Evolutionary conservation across 345 rosid genomes (phyloP), one percentile per base, ranked within the genome.

Genomic region (Populus alba): DNA sequence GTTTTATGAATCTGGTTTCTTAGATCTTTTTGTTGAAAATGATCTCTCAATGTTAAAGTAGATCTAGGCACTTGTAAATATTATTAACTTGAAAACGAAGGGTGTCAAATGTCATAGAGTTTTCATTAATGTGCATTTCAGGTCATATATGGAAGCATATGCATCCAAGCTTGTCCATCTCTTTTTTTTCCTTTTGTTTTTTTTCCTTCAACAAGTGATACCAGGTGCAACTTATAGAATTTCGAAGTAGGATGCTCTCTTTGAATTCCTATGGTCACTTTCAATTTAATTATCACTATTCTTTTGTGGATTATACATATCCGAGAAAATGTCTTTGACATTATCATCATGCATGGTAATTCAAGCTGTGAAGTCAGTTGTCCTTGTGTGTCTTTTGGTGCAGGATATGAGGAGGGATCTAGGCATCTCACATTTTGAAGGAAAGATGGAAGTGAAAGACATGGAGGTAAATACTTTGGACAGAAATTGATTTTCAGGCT

Each of bases 361-460:
- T 9, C 62, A 23, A 17, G 53, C 35, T 15, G 20, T 12, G 47
- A 61, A 41, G 15, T 27, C 38, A 25, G 8, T 41, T 27, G 41
- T 59, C 17, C 43, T 68, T 22, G 20, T 38, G 1, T 63, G 68
- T 22, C 5, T 18, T 20, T 41, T 55, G 8, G 39, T 65, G 49
- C 71, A 81, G 83, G 83, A 81, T 33, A 72, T 68, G 66, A 81
- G 74, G 73, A 81, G 67, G 70, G 77, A 81, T 72, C 35, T 81
- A 23, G 80, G 80, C 5, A 77, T 77, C 65, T 77, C 83, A 59
- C 67, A 73, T 73, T 81, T 77, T 77, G 83, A 68, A 73, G 74
- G 80, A 67, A 81, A 81, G 23, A n/a, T 76, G 6, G 83, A 81
- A 68, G 83, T 72, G 77, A 76, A 76, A 22, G 80, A 81, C 77